Base-by-base conservation (phyloP, 805 yeast genomes). In the Lipomyces mesembrius region DNA sequence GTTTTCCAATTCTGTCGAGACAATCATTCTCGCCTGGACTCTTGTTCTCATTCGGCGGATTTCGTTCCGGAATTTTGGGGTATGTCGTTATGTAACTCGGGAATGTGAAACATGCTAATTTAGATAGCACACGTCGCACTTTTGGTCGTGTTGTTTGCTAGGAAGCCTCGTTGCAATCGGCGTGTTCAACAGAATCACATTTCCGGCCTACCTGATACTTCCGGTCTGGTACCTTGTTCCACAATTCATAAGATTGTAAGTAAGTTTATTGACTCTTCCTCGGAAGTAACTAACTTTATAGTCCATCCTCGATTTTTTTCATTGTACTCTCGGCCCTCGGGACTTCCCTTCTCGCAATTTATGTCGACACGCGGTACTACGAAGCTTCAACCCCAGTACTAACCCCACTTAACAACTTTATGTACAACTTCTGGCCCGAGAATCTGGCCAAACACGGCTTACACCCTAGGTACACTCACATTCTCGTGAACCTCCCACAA, bases 1-100 rank as follows among this genome's bases (percentile, higher is more conserved):
- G 0, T 90, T 95, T 73, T 90, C 97, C n/a, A 95, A 95, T 75
- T 85, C 92, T 27, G 74, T 91, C 1, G 99, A 95, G 62, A 79
- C 83, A 0, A 69, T 81, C 14, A 57, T 89, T 54, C 79, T 89
- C 9, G 71, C 88, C 25, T 75, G 84, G 71, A 75, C 82, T 17
- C 74, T 90, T 6, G 84, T 83, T 66, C 75, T 87, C 37, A 81
- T 89, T 52, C 72, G 78, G 71, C 70, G 70, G 8, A 57, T 68
- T 17, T 61, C 71, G 51, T 37, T 56, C n/a, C 60, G 65, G 11
- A 66, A 60, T 51, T 66, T 63, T 22, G 66, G 64, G 5, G 66
- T 60, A 63, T 22, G 63, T 25, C 22, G 27, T 35, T 11, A 12
- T 51, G 29, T 12, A 27, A n/a, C 4, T 25, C 29, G 14, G 59